phyloP scores from a whole-genome alignment of 768 basidiomycete genomes.

The Rhodosporidiobolus sp. region DNA sequence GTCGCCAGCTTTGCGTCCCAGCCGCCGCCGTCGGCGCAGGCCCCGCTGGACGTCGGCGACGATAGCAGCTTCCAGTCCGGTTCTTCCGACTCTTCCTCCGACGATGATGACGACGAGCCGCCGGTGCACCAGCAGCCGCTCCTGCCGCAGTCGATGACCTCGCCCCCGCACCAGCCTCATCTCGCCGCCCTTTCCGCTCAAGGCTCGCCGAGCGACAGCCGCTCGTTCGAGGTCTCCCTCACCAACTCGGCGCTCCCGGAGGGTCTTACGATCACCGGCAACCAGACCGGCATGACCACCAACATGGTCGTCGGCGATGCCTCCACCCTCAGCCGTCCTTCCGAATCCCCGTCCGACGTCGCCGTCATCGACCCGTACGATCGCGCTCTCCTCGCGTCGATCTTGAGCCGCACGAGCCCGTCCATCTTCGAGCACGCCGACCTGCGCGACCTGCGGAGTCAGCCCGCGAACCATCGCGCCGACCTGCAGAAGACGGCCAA shows the following conservation, averaged over 20 bases:
- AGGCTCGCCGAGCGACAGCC: slow-evolving; percentile 36
- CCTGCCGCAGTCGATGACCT: not conserved
- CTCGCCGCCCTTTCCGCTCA: slow-evolving; percentile 3
- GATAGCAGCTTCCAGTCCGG: slow-evolving; percentile 3
- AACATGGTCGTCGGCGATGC: slow-evolving; percentile 37
- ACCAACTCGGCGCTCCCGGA: slow-evolving; percentile 42
- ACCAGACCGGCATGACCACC: slow-evolving; percentile 42
- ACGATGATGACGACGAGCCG: slow-evolving; percentile 18
- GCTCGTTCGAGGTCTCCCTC: slow-evolving; percentile 27
- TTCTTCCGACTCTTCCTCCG: slow-evolving; percentile 2
- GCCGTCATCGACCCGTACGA: slow-evolving; percentile 61
- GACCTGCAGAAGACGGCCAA: slow-evolving; percentile 70
- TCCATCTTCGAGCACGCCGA: slow-evolving; percentile 48
- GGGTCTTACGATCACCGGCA: slow-evolving; percentile 47
- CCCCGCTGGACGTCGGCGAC: not conserved
- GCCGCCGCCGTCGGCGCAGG: slow-evolving; percentile 42
- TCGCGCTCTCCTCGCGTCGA: slow-evolving; percentile 59
- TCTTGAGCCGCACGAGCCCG: slow-evolving; percentile 61
- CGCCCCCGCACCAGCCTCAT: not conserved
- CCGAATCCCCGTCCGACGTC: not conserved
- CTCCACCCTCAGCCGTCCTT: not conserved
- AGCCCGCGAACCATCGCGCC: slow-evolving; percentile 59
- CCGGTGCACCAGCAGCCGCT: not conserved
- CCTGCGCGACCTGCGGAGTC: slow-evolving; percentile 47
- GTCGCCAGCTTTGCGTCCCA: slow-evolving; percentile 17